Conservation (phyloP, 108 stramenopile species). For the Cyclotella distinguenda region DNA sequence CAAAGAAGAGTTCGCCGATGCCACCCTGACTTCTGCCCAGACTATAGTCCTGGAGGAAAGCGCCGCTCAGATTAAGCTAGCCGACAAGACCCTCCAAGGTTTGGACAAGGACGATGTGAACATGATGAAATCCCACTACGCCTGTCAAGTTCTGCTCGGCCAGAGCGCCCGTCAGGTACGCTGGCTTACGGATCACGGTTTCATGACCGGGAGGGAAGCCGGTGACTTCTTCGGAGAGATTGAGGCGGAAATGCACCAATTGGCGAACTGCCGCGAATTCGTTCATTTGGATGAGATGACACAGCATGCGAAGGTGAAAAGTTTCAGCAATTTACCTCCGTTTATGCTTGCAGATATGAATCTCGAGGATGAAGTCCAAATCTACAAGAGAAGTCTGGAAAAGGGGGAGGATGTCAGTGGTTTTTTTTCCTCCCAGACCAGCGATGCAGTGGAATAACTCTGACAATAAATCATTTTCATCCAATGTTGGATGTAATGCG, state of each 20-base stretch:
- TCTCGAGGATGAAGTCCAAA: not conserved
- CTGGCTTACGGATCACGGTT: constrained; percentile 42
- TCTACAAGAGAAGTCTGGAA: not conserved
- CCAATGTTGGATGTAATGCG: no score
- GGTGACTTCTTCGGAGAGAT: constrained; percentile 55
- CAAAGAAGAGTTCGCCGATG: constrained; percentile 42
- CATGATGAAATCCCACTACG: constrained; percentile 58
- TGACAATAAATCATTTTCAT: no score
- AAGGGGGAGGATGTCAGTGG: not conserved
- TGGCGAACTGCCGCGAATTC: constrained; percentile 10
- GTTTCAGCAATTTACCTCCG: not conserved
- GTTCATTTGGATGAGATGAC: constrained; percentile 18
- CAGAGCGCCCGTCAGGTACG: constrained; percentile 44
- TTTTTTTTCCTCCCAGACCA: not conserved
- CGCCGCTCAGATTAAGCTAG: constrained; percentile 31
- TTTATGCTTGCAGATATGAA: constrained; percentile 4
- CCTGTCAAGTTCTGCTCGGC: constrained; percentile 67
- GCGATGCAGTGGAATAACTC: no score
- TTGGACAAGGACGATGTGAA: constrained; percentile 40
- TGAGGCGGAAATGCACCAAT: constrained; percentile 13
- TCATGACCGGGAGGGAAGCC: constrained; percentile 68
- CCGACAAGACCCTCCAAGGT: constrained; percentile 36
- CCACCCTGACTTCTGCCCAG: constrained; percentile 43
- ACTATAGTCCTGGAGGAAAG: constrained; percentile 64
- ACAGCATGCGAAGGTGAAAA: constrained; percentile 1